A percentile compares a stretch with the other conserved stretches of the same genome.
These are phyloP conservation scores for Phytophthora sansomeana DNA, from an alignment of 352 stramenopile genomes.

Conservation along the genomic window DNA sequence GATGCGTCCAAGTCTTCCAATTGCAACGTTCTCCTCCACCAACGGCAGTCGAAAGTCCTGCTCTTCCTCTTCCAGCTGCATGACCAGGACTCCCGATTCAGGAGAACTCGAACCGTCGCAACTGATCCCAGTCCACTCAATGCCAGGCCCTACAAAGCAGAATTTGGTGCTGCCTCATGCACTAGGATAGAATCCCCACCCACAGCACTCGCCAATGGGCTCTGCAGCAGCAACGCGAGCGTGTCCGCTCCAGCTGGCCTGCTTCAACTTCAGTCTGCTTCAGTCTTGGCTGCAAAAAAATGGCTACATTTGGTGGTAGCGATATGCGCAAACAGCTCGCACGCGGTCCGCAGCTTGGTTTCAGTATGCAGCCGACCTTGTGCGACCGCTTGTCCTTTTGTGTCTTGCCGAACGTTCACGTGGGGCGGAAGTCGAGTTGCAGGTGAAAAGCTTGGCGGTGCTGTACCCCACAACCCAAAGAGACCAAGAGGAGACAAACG, in stretches of 20 bases:
- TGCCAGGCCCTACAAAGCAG: not conserved
- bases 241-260: constrained; percentile 1
- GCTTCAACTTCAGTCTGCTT: constrained; percentile 23
- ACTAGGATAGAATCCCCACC: too few relatives aligned
- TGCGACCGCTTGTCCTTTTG: constrained; percentile 7
- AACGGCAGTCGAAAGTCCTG: constrained; percentile 31
- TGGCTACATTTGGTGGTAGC: constrained; percentile 31
- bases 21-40: constrained; percentile 29
- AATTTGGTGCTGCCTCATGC: constrained; percentile 5
- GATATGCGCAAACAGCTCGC: constrained; percentile 17
- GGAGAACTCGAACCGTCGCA: constrained; percentile 28
- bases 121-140: not conserved
- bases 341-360: constrained; percentile 12
- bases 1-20: constrained; percentile 47
- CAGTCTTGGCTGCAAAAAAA: constrained; percentile 9
- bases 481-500: constrained; percentile 11
- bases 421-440: constrained; percentile 29
- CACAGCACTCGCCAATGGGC: constrained; percentile 21
- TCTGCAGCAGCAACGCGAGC: constrained; percentile 3
- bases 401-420: too few relatives aligned
- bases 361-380: constrained; percentile 34
- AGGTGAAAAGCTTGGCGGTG: too few relatives aligned
- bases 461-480: constrained; percentile 32
- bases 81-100: too few relatives aligned
- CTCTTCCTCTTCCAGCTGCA: constrained; percentile 19